These are phyloP conservation scores for Evernia prunastri DNA, from an alignment of 495 filamentous ascomycete species.

Conservation along the genomic window DNA sequence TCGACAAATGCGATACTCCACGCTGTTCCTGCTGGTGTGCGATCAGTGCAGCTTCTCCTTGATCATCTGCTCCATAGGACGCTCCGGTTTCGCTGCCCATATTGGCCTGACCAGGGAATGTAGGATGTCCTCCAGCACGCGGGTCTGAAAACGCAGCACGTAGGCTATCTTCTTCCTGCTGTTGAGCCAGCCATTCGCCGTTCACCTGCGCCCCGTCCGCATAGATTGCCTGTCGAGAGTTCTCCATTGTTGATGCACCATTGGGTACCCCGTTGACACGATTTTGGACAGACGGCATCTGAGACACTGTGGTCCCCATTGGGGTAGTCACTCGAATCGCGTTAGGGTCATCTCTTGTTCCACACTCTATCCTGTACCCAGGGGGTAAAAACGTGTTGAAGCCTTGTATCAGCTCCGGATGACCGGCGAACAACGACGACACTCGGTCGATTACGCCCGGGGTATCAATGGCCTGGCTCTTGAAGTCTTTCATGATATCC, in stretches of 20 bases:
- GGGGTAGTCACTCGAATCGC: constrained; percentile 96
- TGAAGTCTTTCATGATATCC: constrained; percentile 99
- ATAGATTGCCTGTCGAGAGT: constrained; percentile 23
- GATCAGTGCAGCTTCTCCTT: constrained; percentile 45
- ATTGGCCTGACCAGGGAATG: constrained; percentile 23
- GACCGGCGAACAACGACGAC: constrained; percentile 91
- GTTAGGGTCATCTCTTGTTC: constrained; percentile 83
- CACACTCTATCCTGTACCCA: constrained; percentile 95
- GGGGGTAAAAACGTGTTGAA: constrained; percentile 99
- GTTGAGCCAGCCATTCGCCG: constrained; percentile 22
- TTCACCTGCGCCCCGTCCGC: constrained; percentile 23
- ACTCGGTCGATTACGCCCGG: constrained; percentile 97
- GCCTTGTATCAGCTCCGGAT: constrained; percentile 93
- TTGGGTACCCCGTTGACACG: constrained; percentile 19
- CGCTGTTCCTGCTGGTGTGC: constrained; percentile 74
- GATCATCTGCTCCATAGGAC: constrained; percentile 41
- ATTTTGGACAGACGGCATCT: constrained; percentile 27
- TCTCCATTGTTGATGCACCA: constrained; percentile 16
- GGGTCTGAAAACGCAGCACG: constrained; percentile 11
- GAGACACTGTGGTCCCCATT: constrained; percentile 58
- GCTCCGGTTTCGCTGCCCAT: constrained; percentile 15
- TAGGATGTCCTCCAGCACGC: constrained; percentile 20
- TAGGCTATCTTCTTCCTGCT: constrained; percentile 36
- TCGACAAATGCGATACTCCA: constrained; percentile 72
- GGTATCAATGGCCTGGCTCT: constrained; percentile 98